Base-by-base conservation (phyloP, 352 stramenopile species). In the Phytophthora boehmeriae region DNA sequence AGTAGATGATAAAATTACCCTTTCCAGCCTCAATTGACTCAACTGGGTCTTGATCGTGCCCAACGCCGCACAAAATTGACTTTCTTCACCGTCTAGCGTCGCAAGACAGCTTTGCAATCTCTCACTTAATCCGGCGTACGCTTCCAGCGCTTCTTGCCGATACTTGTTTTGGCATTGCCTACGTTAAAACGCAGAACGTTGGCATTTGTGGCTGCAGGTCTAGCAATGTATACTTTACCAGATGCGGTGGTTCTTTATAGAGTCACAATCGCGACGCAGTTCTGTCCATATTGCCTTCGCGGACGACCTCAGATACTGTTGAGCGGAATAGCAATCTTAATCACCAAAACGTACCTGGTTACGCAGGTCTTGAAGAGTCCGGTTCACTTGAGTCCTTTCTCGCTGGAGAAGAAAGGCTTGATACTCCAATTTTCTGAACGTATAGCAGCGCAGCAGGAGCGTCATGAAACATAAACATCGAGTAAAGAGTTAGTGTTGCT, bases 161-260 rank as follows among this genome's bases (percentile, higher is more conserved):
- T 61, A 77, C 5, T 32, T 50, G 30, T 82, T 56, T 9, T 59
- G 48, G 27, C 47, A 75, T 5, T 32, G 47, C 73, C 73, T 81
- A 52, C 6, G 25, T 30, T 28, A 11, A 42, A 36, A n/a, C 14
- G 2, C 25, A 14, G n/a, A 34, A 9, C 39, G 11, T 8, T 41
- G 38, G 19, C 8, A 23, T 30, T 6, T 6, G 25, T 30, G 3
- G 25, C 25, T 30, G 25, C 25, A 30, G 6, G 25, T 30, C 41
- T 50, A 43, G 2, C 25, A 11, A 5, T 27, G 19, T 16, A 55
- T 19, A 23, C 11, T 47, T 35, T 65, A 81, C 73, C 73, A 70
- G n/a, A 64, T 41, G 22, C 17, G 45, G 14, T 69, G 51, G 2
- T 75, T 44, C 25, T 55, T 63, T 4, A 55, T 63, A 10, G 35